A percentile compares a stretch with the other conserved stretches of the same genome.
phyloP scores from a whole-genome alignment of 169 alveolate genomes.

The Theileria luwenshuni region DNA sequence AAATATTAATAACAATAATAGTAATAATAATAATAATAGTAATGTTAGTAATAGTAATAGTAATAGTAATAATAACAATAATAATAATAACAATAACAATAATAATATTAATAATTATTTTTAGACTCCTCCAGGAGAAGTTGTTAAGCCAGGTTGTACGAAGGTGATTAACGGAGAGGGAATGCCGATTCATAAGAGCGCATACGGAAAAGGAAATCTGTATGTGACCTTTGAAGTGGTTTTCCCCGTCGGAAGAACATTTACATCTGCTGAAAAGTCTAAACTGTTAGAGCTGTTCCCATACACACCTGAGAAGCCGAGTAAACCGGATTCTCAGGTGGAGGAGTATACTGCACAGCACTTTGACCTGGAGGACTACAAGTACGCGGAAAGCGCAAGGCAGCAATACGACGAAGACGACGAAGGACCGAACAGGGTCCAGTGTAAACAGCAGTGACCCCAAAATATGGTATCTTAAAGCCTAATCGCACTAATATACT shows the following conservation, averaged over 20 bases:
- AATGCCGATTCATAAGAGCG: constrained; percentile 93
- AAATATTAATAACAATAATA: too few species aligned
- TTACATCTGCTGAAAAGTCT: constrained; percentile 68
- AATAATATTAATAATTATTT: neutral
- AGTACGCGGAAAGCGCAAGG: constrained; percentile 33
- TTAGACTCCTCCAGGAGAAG: constrained; percentile 83
- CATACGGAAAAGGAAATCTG: constrained; percentile 91
- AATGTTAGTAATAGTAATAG: too few species aligned
- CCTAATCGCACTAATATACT: neutral
- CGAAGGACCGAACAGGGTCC: constrained; percentile 50
- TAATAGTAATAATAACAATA: too few species aligned
- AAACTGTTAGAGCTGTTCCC: constrained; percentile 68
- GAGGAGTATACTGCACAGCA: constrained; percentile 51
- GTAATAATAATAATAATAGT: too few species aligned
- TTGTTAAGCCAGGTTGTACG: constrained; percentile 88
- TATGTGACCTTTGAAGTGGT: constrained; percentile 91
- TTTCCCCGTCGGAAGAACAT: constrained; percentile 88
- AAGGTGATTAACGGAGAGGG: constrained; percentile 92
- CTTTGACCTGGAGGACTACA: constrained; percentile 60
- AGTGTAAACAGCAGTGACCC: constrained; percentile 64
- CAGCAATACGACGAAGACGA: constrained; percentile 46
- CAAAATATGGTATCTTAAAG: neutral
- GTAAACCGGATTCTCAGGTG: constrained; percentile 18
- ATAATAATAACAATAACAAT: too few species aligned
- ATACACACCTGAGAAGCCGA: constrained; percentile 34